A percentile compares a stretch with the other conserved stretches of the same genome.
These are phyloP conservation scores for Orbilia quercus DNA, from an alignment of 2,329 filamentous ascomycete genomes.

Conservation along the genomic window DNA sequence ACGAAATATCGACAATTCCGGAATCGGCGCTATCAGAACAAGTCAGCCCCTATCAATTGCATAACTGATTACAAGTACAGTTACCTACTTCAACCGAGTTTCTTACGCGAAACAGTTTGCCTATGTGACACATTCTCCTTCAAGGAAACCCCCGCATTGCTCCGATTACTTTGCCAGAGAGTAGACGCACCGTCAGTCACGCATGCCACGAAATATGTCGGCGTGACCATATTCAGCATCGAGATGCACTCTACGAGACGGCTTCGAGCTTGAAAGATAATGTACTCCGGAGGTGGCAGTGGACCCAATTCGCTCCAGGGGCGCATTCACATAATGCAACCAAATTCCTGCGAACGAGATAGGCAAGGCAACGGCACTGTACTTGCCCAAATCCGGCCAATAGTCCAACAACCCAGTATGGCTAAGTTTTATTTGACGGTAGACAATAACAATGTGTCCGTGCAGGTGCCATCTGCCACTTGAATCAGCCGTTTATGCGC, in stretches of 20 bases:
- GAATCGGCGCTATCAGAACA: background rate
- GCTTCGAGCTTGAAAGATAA: background rate
- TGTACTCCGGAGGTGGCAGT: constrained; percentile 15
- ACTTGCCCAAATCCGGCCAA: constrained; percentile 48
- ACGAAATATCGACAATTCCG: too few relatives aligned
- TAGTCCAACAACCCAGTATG: constrained; percentile 16
- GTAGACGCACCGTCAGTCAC: constrained; percentile 10
- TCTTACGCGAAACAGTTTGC: background rate
- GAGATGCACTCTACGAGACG: background rate
- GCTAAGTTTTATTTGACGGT: constrained; percentile 23
- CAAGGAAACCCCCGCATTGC: background rate
- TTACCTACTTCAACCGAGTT: background rate
- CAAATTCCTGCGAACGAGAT: constrained; percentile 33
- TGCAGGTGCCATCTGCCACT: constrained; percentile 25
- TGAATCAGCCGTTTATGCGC: constrained; percentile 23
- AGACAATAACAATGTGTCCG: constrained; percentile 23
- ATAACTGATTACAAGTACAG: background rate
- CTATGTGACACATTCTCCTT: background rate
- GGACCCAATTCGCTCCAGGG: constrained; percentile 21
- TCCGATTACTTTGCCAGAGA: background rate
- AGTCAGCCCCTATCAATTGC: background rate
- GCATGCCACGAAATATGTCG: constrained; percentile 12
- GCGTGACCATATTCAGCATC: constrained; percentile 4
- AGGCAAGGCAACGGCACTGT: constrained; percentile 11
- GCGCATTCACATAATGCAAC: constrained; percentile 8